Conservation (phyloP, 495 filamentous ascomycete species). For the Neurospora tetraspora region DNA sequence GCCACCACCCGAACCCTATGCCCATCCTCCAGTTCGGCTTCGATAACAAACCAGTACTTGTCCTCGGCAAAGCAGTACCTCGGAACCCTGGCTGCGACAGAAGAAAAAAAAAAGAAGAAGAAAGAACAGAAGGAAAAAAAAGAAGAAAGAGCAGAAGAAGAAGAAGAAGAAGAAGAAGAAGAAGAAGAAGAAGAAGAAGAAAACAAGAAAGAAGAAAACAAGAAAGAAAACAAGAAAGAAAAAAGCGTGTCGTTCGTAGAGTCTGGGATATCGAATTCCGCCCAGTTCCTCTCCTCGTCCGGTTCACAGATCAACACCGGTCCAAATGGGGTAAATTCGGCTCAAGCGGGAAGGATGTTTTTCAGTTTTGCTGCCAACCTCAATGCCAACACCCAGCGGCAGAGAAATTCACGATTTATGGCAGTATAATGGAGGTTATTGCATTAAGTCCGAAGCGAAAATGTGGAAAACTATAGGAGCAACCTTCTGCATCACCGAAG, state of each 20-base stretch:
- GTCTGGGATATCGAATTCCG: too few relatives aligned
- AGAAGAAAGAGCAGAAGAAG: too few relatives aligned
- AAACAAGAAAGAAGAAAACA: too few relatives aligned
- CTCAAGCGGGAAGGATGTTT: not conserved
- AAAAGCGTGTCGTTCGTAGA: too few relatives aligned
- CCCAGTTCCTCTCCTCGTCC: conserved; percentile 43
- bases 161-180: too few relatives aligned
- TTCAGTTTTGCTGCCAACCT: not conserved
- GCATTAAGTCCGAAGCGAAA: not conserved
- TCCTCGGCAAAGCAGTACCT: conserved; percentile 94
- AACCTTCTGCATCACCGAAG: not conserved
- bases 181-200: too few relatives aligned
- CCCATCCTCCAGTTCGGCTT: conserved; percentile 85
- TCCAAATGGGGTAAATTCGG: conserved; percentile 3
- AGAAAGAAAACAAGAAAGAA: too few relatives aligned
- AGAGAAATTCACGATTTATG: not conserved
- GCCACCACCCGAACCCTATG: conserved; percentile 34
- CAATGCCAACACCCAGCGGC: not conserved
- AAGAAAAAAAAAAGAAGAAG: too few relatives aligned
- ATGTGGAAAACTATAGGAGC: not conserved
- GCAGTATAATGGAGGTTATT: not conserved
- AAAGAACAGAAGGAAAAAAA: too few relatives aligned
- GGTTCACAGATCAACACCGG: conserved; percentile 57
- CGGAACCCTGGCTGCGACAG: conserved; percentile 69
- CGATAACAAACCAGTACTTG: conserved; percentile 98